phyloP scores from a whole-genome alignment of 305 asterid species.

The Solanum chacoense region DNA sequence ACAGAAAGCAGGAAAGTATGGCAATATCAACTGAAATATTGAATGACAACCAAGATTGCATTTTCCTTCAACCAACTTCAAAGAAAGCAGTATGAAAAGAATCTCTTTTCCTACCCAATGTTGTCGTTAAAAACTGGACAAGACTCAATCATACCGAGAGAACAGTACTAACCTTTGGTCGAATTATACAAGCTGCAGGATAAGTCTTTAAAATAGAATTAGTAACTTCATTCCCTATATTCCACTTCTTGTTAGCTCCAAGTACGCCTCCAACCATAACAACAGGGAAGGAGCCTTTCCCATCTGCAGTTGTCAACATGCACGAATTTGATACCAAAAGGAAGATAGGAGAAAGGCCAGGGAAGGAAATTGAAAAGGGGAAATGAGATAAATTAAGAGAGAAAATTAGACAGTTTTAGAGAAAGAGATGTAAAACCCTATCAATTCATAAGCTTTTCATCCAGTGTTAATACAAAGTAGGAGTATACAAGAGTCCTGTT shows the following conservation, averaged over 20 bases:
- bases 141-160: neutral
- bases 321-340: neutral
- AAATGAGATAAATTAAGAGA: neutral
- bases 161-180: conserved; percentile 61
- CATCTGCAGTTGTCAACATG: conserved; percentile 41
- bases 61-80: neutral
- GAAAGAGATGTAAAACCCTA: neutral
- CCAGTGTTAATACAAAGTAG: neutral
- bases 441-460: neutral
- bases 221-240: conserved; percentile 67
- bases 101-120: neutral
- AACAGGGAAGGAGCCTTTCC: conserved; percentile 64
- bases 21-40: neutral
- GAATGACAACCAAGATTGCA: neutral
- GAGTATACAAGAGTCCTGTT: neutral
- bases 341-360: neutral
- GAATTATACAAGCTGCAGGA: conserved; percentile 62
- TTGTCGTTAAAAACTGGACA: neutral
- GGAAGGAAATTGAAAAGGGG: neutral
- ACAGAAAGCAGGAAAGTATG: neutral
- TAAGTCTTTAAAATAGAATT: conserved; percentile 52
- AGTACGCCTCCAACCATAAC: conserved; percentile 96
- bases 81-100: neutral
- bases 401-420: neutral
- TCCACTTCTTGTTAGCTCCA: conserved; percentile 76